Evolutionary conservation across 2,329 filamentous ascomycete species (phyloP), one percentile per base, ranked within the genome.

Genomic region (Fusarium domesticum): DNA sequence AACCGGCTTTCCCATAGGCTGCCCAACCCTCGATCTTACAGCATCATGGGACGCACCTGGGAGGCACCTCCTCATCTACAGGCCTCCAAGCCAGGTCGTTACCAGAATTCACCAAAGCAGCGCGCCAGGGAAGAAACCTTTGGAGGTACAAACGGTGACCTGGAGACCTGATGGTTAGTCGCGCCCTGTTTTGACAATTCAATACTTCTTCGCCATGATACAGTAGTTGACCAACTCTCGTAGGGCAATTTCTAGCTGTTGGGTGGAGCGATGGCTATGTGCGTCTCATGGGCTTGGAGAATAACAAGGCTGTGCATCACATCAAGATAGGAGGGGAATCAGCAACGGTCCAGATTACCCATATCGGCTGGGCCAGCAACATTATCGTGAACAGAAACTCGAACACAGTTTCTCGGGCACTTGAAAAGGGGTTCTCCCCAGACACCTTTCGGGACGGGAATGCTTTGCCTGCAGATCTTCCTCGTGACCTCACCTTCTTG

Each of bases 21-120:
- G 89, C 66, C 89, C 91, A 14, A 85, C 84, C 7, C 87, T 95
- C 72, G 89, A 96, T 67, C 75, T 97, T 35, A 76, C 86, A n/a
- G 84, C 85, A 5, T 75, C 90, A 11, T 71, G 70, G 64, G 86
- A 87, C 11, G 80, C 77, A n/a, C 74, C 77, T 14, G 79, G 83
- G 48, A 81, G 81, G 37, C 81, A 83, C 38, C 72, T 96, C 15
- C 77, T 85, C 54, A 82, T 96, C 34, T 91, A 86, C 67, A 80
- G 92, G 37, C 78, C 91, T 14, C 88, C 86, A 48, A 85, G 85
- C 2, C 89, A 96, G 53, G 57, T 72, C 6, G 77, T 81, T 8
- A 74, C 75, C 42, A 80, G 75, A 52, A 75, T 71, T 34, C 73
- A 72, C 47, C 74, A 76, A 47, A 62, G 67, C 17, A 66, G 67